Conservation (phyloP, 2,329 filamentous ascomycete genomes). For the Sarocladium brachiariae region DNA sequence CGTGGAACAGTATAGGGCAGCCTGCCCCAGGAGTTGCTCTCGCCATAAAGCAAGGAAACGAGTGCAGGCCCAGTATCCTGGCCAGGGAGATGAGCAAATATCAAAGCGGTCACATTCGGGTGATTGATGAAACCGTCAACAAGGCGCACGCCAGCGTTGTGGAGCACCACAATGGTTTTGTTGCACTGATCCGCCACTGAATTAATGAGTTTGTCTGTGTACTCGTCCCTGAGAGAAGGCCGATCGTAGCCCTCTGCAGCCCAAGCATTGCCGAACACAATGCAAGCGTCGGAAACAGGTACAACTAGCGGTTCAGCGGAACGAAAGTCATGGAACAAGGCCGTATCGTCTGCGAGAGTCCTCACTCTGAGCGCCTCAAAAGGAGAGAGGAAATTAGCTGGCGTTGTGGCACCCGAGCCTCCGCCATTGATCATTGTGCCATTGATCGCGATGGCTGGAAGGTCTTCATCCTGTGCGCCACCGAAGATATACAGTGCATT, state of each 20-base stretch:
- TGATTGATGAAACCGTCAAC: slow-evolving; percentile 59
- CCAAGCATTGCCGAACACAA: slow-evolving; percentile 60
- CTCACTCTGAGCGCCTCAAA: slow-evolving; percentile 36
- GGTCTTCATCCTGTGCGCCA: slow-evolving; percentile 9
- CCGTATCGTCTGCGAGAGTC: slow-evolving; percentile 39
- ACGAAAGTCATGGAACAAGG: slow-evolving; percentile 33
- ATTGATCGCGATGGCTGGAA: slow-evolving; percentile 38
- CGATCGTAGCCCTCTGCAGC: slow-evolving; percentile 58
- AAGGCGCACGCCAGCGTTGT: slow-evolving; percentile 62
- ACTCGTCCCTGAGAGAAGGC: slow-evolving; percentile 46
- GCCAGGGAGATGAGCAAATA: slow-evolving; percentile 64
- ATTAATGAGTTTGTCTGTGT: slow-evolving; percentile 55
- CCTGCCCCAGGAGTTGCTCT: slow-evolving; percentile 60
- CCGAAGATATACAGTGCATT: slow-evolving; percentile 24
- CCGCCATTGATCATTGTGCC: slow-evolving; percentile 23
- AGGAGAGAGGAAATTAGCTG: slow-evolving; percentile 27
- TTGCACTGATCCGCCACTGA: slow-evolving; percentile 55
- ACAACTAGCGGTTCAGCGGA: slow-evolving; percentile 30
- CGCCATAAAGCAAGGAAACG: slow-evolving; percentile 60
- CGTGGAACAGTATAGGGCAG: slow-evolving; percentile 64
- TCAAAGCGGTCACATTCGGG: slow-evolving; percentile 57
- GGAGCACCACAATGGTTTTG: slow-evolving; percentile 61
- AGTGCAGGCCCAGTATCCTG: slow-evolving; percentile 65
- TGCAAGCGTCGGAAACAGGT: slow-evolving; percentile 53
- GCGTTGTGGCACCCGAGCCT: slow-evolving; percentile 27